These are phyloP conservation scores for Metschnikowia corniflorae DNA, from an alignment of 805 yeast species.

Conservation along the genomic window DNA sequence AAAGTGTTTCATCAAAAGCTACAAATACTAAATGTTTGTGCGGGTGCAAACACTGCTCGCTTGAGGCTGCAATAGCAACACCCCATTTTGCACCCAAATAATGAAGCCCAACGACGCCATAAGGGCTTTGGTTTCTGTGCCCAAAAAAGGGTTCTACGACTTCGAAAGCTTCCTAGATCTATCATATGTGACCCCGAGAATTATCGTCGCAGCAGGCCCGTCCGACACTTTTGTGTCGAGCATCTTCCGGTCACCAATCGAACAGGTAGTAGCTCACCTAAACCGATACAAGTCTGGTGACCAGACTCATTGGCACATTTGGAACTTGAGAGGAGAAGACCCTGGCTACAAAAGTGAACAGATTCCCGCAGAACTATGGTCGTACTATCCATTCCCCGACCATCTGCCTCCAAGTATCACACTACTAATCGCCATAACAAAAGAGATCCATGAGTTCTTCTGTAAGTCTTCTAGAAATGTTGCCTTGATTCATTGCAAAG, in stretches of 20 bases:
- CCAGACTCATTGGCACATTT: slow-evolving; percentile 62
- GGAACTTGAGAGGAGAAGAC: slow-evolving; percentile 67
- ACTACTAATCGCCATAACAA: slow-evolving; percentile 42
- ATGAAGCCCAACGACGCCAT: slow-evolving; percentile 14
- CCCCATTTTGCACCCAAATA: slow-evolving; percentile 15
- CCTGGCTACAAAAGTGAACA: slow-evolving; percentile 23
- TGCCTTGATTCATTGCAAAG: slow-evolving; percentile 79
- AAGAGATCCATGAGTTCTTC: slow-evolving; percentile 45
- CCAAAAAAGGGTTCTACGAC: slow-evolving; percentile 22
- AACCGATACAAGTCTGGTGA: slow-evolving; percentile 42
- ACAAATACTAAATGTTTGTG: too few species aligned
- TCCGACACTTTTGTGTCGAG: slow-evolving; percentile 41
- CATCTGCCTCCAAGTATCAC: slow-evolving; percentile 71
- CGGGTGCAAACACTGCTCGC: too few species aligned
- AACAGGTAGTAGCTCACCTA: slow-evolving; percentile 43
- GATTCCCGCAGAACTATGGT: slow-evolving; percentile 11
- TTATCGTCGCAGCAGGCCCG: slow-evolving; percentile 80
- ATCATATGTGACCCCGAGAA: slow-evolving; percentile 57
- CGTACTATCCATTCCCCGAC: slow-evolving; percentile 61
- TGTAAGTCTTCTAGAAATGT: slow-evolving; percentile 35
- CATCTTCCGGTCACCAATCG: slow-evolving; percentile 46
- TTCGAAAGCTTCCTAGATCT: slow-evolving; percentile 48
- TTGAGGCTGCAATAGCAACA: too few species aligned
- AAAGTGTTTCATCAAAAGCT: too few species aligned
- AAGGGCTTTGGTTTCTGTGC: slow-evolving; percentile 22